These are phyloP conservation scores for Lonicera japonica DNA, from an alignment of 129 eudicot species.

Conservation along the genomic window DNA sequence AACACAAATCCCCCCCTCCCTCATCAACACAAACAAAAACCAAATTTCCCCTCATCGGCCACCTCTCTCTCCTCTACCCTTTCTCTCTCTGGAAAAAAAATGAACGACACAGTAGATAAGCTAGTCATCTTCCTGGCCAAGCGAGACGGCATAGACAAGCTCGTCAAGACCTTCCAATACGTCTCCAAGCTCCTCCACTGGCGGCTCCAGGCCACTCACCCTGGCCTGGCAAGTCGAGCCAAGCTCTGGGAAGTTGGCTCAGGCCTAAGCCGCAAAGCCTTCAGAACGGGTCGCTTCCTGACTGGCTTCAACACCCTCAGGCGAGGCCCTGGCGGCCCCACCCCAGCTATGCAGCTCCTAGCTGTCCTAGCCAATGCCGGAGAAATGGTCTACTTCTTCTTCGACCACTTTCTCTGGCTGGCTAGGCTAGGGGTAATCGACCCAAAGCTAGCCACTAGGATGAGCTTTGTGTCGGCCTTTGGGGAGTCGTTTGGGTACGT, in stretches of 20 bases:
- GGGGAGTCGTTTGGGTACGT: slow-evolving; percentile 94
- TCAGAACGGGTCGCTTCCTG: slow-evolving; percentile 79
- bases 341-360: slow-evolving; percentile 39
- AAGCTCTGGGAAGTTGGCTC: slow-evolving; percentile 92
- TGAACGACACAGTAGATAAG: slow-evolving; percentile 75
- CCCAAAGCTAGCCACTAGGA: slow-evolving; percentile 54
- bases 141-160: slow-evolving; percentile 2
- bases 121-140: slow-evolving; percentile 51
- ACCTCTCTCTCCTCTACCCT: slow-evolving; percentile 13
- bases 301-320: slow-evolving; percentile 83
- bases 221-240: slow-evolving; percentile 52
- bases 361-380: slow-evolving; percentile 79
- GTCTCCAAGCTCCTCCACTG: slow-evolving; percentile 57
- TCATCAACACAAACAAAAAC: background rate
- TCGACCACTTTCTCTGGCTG: slow-evolving; percentile 89
- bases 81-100: slow-evolving; percentile 11
- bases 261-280: slow-evolving; percentile 94
- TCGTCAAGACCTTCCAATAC: slow-evolving; percentile 1
- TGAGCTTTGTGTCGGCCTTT: slow-evolving; percentile 94
- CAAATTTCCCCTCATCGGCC: slow-evolving; percentile 1
- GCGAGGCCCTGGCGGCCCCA: slow-evolving; percentile 65
- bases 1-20: background rate
- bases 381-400: slow-evolving; percentile 97
- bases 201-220: slow-evolving; percentile 51
- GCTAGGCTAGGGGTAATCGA: slow-evolving; percentile 74